Evolutionary conservation across 2,329 filamentous ascomycete species (phyloP).

Genomic region (Aspergillus spinulosporus): DNA sequence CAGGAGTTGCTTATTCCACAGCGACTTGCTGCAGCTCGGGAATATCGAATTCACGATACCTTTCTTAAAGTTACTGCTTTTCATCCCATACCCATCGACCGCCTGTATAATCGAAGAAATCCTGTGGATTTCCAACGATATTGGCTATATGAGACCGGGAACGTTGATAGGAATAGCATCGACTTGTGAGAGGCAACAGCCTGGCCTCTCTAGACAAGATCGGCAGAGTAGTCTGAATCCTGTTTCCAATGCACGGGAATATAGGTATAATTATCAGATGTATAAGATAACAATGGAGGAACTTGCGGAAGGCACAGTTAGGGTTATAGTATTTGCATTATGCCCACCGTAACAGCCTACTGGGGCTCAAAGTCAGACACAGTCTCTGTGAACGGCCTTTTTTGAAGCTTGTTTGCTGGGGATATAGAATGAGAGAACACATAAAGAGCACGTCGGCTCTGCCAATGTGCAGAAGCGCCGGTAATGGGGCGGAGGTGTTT

Average conservation of each 20-base stretch:
- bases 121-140: constrained; percentile 1
- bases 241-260: not conserved
- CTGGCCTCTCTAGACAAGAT: not conserved
- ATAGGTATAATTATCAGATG: not conserved
- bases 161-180: not conserved
- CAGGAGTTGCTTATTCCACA: constrained; percentile 26
- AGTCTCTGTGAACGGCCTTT: too few species aligned
- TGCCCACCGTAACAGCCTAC: too few species aligned
- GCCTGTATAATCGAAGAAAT: constrained; percentile 35
- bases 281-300: constrained; percentile 30
- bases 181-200: not conserved
- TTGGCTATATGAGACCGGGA: not conserved
- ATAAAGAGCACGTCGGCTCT: too few species aligned
- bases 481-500: too few species aligned
- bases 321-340: too few species aligned
- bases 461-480: too few species aligned
- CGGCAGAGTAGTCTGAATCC: not conserved
- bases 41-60: constrained; percentile 39
- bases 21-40: constrained; percentile 34
- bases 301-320: too few species aligned
- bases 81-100: constrained; percentile 42
- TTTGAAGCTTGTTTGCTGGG: too few species aligned
- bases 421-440: too few species aligned
- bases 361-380: too few species aligned
- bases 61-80: constrained; percentile 32